These are phyloP conservation scores for Backusella morwellensis DNA, from an alignment of 192 early-diverging fungal species.

Conservation along the genomic window DNA sequence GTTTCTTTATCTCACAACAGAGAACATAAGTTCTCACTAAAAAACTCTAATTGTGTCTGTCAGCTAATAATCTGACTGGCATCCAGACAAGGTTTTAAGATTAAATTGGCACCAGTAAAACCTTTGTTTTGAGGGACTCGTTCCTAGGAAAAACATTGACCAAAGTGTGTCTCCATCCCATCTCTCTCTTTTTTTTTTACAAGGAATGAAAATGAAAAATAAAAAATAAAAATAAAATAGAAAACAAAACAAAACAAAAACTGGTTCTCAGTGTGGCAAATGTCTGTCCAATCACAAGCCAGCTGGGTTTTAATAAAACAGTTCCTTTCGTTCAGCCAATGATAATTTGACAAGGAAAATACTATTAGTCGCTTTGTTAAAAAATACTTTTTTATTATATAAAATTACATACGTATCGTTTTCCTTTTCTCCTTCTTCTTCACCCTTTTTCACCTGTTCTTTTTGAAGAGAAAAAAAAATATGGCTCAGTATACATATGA, in stretches of 20 bases:
- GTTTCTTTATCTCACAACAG: constrained; percentile 16
- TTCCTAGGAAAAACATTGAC: constrained; percentile 11
- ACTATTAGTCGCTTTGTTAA: not conserved
- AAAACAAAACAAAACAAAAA: not conserved
- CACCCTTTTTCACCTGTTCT: not conserved
- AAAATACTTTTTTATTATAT: not conserved
- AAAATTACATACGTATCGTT: not conserved
- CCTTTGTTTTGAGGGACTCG: constrained; percentile 15
- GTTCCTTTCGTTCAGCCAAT: constrained; percentile 7
- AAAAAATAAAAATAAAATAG: not conserved
- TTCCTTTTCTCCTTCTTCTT: not conserved
- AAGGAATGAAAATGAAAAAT: constrained; percentile 1
- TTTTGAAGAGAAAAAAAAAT: not conserved
- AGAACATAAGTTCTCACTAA: constrained; percentile 5
- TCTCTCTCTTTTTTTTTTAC: not conserved
- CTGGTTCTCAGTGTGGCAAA: not conserved
- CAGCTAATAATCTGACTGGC: not conserved
- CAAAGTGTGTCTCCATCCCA: not conserved
- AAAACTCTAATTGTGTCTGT: not conserved
- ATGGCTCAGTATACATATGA: constrained; percentile 92
- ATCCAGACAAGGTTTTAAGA: constrained; percentile 1
- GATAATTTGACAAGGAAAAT: constrained; percentile 6
- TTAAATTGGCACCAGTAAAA: not conserved
- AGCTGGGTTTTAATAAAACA: not conserved
- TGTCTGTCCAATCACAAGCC: not conserved